phyloP scores from a whole-genome alignment of 192 early-diverging fungal genomes.

The Cladochytrium replicatum region DNA sequence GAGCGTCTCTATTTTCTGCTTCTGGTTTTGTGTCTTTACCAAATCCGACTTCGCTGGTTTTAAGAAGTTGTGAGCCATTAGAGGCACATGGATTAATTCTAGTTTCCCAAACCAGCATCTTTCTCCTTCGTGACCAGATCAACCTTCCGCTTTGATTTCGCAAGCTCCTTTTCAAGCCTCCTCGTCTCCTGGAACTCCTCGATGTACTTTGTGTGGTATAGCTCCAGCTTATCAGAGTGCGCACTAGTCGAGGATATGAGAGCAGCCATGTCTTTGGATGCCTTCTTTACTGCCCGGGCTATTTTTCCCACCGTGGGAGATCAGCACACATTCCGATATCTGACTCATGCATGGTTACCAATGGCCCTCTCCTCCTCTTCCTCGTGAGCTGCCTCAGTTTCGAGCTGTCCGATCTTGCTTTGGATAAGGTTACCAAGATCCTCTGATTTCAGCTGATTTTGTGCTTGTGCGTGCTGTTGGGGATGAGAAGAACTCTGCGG shows the following conservation, averaged over 20 bases:
- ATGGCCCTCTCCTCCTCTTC: constrained; percentile 51
- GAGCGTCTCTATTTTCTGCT: constrained; percentile 46
- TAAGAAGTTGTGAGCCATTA: neutral
- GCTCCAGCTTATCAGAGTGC: constrained; percentile 30
- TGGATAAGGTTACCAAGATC: constrained; percentile 46
- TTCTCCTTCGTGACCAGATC: constrained; percentile 41
- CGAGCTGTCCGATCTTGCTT: constrained; percentile 45
- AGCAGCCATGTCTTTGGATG: constrained; percentile 40
- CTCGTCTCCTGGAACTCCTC: constrained; percentile 54
- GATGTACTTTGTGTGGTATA: constrained; percentile 46
- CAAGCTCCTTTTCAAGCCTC: constrained; percentile 42
- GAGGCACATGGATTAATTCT: too few relatives aligned
- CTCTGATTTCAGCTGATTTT: constrained; percentile 30
- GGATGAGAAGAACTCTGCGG: too few relatives aligned
- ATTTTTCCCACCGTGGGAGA: neutral
- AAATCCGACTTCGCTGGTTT: constrained; percentile 16
- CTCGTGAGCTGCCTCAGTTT: constrained; percentile 37
- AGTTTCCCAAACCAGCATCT: constrained; percentile 18
- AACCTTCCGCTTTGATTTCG: constrained; percentile 30
- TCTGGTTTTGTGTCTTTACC: constrained; percentile 19
- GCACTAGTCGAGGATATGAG: constrained; percentile 35
- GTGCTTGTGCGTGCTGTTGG: too few relatives aligned
- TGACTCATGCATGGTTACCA: too few relatives aligned
- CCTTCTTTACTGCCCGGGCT: constrained; percentile 52
- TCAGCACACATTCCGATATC: neutral